phyloP scores from a whole-genome alignment of 345 rosid species.

The Limnanthes douglasii region DNA sequence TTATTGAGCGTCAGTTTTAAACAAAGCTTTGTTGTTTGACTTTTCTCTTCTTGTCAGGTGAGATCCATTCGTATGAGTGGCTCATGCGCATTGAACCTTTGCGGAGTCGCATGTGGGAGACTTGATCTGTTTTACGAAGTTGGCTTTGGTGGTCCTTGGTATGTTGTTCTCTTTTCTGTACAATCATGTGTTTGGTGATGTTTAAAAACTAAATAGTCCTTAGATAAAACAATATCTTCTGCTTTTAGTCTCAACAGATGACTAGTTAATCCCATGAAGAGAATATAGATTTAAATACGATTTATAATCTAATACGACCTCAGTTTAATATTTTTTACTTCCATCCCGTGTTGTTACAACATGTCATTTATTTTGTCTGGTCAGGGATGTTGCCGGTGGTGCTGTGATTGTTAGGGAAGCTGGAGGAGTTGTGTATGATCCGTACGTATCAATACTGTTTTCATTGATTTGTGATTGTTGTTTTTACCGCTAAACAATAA shows the following conservation, averaged over 20 bases:
- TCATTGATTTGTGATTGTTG: background rate
- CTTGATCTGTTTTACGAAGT: slow-evolving; percentile 65
- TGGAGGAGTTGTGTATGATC: slow-evolving; percentile 85
- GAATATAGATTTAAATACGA: too few species aligned
- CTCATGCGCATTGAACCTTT: slow-evolving; percentile 89
- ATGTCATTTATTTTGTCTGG: too few species aligned
- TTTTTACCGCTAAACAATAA: background rate
- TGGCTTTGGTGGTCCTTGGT: slow-evolving; percentile 97
- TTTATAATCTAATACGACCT: too few species aligned
- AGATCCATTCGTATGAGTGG: slow-evolving; percentile 89
- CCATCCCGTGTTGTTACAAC: too few species aligned
- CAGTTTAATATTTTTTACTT: too few species aligned
- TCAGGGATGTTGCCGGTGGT: slow-evolving; percentile 96
- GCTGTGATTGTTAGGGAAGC: slow-evolving; percentile 77
- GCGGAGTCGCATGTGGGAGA: slow-evolving; percentile 89
- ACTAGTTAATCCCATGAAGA: too few species aligned
- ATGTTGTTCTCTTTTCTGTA: slow-evolving; percentile 4
- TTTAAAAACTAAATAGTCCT: too few species aligned
- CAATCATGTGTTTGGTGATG: too few species aligned
- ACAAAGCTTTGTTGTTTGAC: too few species aligned
- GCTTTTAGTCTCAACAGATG: too few species aligned
- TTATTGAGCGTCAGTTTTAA: background rate
- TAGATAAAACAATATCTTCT: too few species aligned
- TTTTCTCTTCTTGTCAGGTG: slow-evolving; percentile 36
- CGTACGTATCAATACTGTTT: slow-evolving; percentile 33